Conservation (phyloP, 331 rosid species). For the Acacia pycnantha region DNA sequence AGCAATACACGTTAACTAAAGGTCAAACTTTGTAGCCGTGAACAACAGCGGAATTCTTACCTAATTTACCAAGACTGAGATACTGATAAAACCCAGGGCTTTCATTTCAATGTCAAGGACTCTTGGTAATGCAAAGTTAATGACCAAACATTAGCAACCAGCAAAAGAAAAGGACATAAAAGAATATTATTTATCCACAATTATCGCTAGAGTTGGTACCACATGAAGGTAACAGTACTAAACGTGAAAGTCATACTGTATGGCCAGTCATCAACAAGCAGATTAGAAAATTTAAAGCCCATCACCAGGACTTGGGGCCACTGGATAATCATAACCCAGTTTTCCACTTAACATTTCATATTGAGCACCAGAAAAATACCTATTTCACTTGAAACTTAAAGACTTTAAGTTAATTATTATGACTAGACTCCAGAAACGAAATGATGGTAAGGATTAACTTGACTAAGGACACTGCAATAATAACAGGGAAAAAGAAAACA, state of each 20-base stretch:
- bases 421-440: not conserved
- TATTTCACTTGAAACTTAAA: not conserved
- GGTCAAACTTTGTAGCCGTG: not conserved
- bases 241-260: not conserved
- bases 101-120: not conserved
- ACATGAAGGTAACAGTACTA: not conserved
- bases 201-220: slow-evolving; percentile 5
- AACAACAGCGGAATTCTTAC: not conserved
- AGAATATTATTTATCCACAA: not conserved
- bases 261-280: not conserved
- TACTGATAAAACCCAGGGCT: not conserved
- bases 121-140: too few species aligned
- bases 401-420: not conserved
- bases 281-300: not conserved
- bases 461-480: not conserved
- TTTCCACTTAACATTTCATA: not conserved
- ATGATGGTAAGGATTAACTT: not conserved
- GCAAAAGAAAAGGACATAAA: not conserved
- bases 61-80: too few species aligned
- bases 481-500: not conserved
- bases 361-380: not conserved
- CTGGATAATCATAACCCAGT: not conserved
- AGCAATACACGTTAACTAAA: not conserved
- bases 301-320: not conserved
- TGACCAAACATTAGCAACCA: too few species aligned